phyloP scores from a whole-genome alignment of 1,284 basidiomycete genomes.

The Lignosus rhinocerotis region DNA sequence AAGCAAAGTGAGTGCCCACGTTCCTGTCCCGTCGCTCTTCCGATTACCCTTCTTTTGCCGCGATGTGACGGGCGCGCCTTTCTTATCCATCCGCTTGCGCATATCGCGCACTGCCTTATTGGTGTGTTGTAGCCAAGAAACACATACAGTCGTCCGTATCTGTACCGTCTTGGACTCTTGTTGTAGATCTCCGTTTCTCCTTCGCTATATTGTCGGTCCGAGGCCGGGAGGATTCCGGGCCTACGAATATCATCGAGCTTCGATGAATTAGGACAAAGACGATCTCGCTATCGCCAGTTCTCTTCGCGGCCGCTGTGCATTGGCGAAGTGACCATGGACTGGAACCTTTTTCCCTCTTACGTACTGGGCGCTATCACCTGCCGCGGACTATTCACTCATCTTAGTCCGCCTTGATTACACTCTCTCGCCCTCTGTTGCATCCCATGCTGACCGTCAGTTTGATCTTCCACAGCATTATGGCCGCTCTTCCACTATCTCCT shows the following conservation, averaged over 20 bases:
- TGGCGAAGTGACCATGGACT: neutral
- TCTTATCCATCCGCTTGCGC: neutral
- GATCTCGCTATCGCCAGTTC: neutral
- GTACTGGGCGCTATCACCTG: neutral
- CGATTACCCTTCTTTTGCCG: neutral
- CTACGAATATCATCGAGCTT: neutral
- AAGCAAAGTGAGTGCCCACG: conserved; percentile 77
- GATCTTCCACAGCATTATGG: conserved; percentile 74
- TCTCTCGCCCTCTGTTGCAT: neutral
- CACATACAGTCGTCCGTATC: conserved; percentile 8
- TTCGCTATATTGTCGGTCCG: conserved; percentile 19
- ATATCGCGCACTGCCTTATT: conserved; percentile 7
- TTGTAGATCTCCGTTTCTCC: neutral
- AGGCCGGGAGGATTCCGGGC: conserved; percentile 8
- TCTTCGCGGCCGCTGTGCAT: neutral
- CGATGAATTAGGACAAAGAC: conserved; percentile 6
- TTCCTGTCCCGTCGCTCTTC: conserved; percentile 9
- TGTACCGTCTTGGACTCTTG: conserved; percentile 1
- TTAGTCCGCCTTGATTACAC: neutral
- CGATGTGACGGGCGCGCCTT: neutral
- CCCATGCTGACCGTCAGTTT: conserved; percentile 5
- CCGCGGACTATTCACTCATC: neutral
- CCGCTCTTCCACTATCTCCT: conserved; percentile 98
- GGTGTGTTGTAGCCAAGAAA: neutral
- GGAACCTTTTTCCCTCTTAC: conserved; percentile 19